A percentile compares a stretch with the other conserved stretches of the same genome.
phyloP scores from a whole-genome alignment of 140 eudicot genomes.

The Senecio squalidus region DNA sequence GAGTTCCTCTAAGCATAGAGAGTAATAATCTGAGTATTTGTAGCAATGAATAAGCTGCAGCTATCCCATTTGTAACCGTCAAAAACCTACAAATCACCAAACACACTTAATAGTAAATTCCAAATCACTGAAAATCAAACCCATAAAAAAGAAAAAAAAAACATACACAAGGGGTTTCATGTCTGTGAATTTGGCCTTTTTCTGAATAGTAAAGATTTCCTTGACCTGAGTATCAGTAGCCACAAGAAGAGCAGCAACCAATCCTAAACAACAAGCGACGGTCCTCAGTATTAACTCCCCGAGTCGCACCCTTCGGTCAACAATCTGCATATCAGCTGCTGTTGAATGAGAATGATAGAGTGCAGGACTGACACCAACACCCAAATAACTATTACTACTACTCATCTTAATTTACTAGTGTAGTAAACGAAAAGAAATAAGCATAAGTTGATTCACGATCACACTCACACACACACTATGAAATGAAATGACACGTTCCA shows the following conservation, averaged over 20 bases:
- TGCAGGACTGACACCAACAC: conserved; percentile 77
- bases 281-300: conserved; percentile 61
- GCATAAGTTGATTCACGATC: too few species aligned
- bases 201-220: conserved; percentile 58
- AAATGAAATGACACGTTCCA: not conserved
- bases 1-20: conserved; percentile 71
- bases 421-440: too few species aligned
- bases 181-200: conserved; percentile 78
- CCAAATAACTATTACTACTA: conserved; percentile 79
- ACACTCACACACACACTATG: not conserved
- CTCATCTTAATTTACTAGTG: too few species aligned
- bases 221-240: conserved; percentile 73
- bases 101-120: not conserved
- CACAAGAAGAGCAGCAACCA: conserved; percentile 70
- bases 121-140: not conserved
- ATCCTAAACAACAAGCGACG: conserved; percentile 47
- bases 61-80: conserved; percentile 82
- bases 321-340: conserved; percentile 41
- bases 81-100: conserved; percentile 45
- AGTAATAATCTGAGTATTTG: conserved; percentile 69
- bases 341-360: too few species aligned
- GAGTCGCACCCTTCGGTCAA: conserved; percentile 59
- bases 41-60: conserved; percentile 75
- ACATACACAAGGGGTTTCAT: conserved; percentile 82
- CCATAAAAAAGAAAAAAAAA: not conserved